Evolutionary conservation across 2,329 filamentous ascomycete genomes (phyloP).

Genomic region (Anthostomella pinea): DNA sequence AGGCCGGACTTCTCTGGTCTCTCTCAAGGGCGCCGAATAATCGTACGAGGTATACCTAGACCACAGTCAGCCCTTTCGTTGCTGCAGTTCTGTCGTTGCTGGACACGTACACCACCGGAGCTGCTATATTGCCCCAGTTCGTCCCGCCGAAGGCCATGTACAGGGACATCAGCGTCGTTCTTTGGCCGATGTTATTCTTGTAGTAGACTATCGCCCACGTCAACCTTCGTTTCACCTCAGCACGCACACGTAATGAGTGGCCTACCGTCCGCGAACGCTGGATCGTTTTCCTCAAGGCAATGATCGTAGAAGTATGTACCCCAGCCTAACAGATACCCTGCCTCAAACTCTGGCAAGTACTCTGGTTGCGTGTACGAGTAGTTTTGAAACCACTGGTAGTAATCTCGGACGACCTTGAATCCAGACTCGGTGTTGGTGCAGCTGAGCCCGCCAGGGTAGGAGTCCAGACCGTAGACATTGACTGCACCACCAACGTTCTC

Average conservation of each 20-base stretch:
- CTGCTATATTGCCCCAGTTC: slow-evolving; percentile 2
- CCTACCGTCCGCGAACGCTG: slow-evolving; percentile 2
- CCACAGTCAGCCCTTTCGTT: too few relatives aligned
- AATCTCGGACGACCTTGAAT: neutral
- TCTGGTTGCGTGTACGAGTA: slow-evolving; percentile 2
- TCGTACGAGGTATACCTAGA: slow-evolving; percentile 4
- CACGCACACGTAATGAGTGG: too few relatives aligned
- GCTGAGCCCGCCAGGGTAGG: neutral
- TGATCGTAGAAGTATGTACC: slow-evolving; percentile 2
- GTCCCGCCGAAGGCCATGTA: slow-evolving; percentile 3
- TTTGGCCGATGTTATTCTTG: slow-evolving; percentile 4
- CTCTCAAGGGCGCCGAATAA: neutral
- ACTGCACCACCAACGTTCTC: slow-evolving; percentile 1
- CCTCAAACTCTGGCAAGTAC: slow-evolving; percentile 2
- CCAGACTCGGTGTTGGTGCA: neutral
- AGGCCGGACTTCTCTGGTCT: neutral
- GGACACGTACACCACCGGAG: too few relatives aligned
- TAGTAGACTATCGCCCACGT: too few relatives aligned
- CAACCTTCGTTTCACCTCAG: too few relatives aligned
- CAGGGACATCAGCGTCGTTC: slow-evolving; percentile 1
- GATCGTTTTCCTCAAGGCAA: slow-evolving; percentile 1
- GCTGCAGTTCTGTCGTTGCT: neutral
- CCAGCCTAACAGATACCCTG: neutral
- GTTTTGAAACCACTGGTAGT: slow-evolving; percentile 5
- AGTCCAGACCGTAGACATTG: slow-evolving; percentile 2